These are phyloP conservation scores for Tephrocybe sp. DNA, from an alignment of 768 basidiomycete genomes.

Conservation along the genomic window DNA sequence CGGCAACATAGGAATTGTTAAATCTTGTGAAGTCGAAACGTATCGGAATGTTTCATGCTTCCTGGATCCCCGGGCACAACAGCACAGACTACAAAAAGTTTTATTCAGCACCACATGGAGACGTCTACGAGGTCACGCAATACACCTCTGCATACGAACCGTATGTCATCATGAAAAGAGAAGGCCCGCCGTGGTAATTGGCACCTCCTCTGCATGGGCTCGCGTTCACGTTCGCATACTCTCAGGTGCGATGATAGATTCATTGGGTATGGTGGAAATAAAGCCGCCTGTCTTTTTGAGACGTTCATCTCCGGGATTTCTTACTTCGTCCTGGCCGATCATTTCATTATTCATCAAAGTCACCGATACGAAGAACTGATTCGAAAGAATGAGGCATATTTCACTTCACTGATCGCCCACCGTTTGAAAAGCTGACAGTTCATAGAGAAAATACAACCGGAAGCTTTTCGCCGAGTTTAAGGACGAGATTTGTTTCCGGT, in stretches of 20 bases:
- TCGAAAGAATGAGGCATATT: conserved; percentile 61
- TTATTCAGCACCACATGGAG: conserved; percentile 56
- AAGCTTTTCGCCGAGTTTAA: conserved; percentile 77
- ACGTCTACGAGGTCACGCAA: conserved; percentile 69
- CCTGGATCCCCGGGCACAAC: conserved; percentile 78
- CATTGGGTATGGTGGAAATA: conserved; percentile 89
- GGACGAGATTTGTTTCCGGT: conserved; percentile 74
- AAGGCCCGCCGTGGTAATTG: conserved; percentile 69
- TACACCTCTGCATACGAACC: conserved; percentile 89
- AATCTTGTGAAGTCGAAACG: conserved; percentile 52
- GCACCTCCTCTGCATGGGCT: neutral
- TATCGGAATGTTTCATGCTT: conserved; percentile 74
- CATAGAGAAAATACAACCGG: conserved; percentile 69
- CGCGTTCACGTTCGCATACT: neutral
- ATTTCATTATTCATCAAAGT: conserved; percentile 87
- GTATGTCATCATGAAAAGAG: conserved; percentile 78
- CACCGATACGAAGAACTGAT: conserved; percentile 78
- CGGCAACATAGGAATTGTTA: conserved; percentile 45
- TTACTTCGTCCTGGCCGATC: conserved; percentile 81
- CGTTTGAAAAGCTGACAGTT: too few species aligned
- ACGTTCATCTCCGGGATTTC: conserved; percentile 86
- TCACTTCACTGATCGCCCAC: conserved; percentile 1
- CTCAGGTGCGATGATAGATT: conserved; percentile 88
- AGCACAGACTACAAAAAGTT: conserved; percentile 75
- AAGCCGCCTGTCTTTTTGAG: conserved; percentile 89